These are phyloP conservation scores for Candida andamanensis DNA, from an alignment of 805 yeast genomes.

Conservation along the genomic window DNA sequence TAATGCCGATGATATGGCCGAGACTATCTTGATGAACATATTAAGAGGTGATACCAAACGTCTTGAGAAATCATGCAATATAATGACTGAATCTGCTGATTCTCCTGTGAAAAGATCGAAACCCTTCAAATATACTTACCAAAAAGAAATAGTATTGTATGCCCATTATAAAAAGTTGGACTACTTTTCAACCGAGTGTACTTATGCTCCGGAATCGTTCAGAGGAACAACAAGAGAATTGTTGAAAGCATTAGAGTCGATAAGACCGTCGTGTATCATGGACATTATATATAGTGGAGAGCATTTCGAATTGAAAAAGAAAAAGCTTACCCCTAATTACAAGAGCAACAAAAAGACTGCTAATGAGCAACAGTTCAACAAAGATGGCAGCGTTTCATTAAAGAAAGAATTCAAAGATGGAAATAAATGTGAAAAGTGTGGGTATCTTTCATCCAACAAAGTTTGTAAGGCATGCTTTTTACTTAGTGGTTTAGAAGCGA, in stretches of 20 bases:
- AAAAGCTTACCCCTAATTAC: constrained; percentile 34
- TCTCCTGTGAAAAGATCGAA: constrained; percentile 91
- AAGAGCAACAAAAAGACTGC: constrained; percentile 22
- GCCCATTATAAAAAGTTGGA: constrained; percentile 95
- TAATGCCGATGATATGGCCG: constrained; percentile 99
- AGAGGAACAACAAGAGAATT: constrained; percentile 95
- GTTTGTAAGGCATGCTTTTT: constrained; percentile 92
- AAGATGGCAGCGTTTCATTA: constrained; percentile 60
- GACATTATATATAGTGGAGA: constrained; percentile 96
- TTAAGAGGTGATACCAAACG: constrained; percentile 95
- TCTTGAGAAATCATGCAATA: constrained; percentile 79
- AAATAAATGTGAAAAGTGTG: constrained; percentile 80
- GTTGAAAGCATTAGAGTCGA: constrained; percentile 82
- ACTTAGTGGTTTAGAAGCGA: constrained; percentile 75
- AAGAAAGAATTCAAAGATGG: constrained; percentile 49
- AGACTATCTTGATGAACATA: constrained; percentile 91
- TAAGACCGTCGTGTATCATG: constrained; percentile 87
- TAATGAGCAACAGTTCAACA: constrained; percentile 47
- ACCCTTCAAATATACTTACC: constrained; percentile 94
- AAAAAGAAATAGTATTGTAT: constrained; percentile 93
- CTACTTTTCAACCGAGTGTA: constrained; percentile 94
- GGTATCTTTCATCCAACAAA: constrained; percentile 81
- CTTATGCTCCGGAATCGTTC: constrained; percentile 98
- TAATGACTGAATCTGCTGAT: constrained; percentile 75
- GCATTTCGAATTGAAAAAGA: constrained; percentile 61